phyloP scores from a whole-genome alignment of 2,329 filamentous ascomycete species.

The Penicillium paneum region DNA sequence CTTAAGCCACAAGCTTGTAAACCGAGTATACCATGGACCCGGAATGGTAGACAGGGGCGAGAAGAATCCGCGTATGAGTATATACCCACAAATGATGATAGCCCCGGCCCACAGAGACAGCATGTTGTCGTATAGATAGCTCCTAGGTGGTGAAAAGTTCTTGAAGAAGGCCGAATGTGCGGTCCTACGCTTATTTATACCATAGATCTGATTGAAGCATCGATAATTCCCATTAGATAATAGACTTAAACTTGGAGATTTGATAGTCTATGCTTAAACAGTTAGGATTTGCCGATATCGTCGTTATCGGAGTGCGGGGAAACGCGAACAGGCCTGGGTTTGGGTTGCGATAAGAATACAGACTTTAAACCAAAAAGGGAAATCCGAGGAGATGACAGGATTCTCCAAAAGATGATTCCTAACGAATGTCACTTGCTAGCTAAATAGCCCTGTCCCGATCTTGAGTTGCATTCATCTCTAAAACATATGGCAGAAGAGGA shows the following conservation, averaged over 20 bases:
- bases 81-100: constrained; percentile 11
- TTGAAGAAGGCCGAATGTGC: not conserved
- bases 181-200: constrained; percentile 6
- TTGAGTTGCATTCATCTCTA: not conserved
- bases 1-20: constrained; percentile 30
- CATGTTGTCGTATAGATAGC: constrained; percentile 6
- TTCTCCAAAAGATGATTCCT: not conserved
- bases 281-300: constrained; percentile 5
- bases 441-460: not conserved
- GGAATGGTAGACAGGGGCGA: constrained; percentile 25
- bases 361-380: constrained; percentile 10
- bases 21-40: constrained; percentile 29
- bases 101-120: constrained; percentile 15
- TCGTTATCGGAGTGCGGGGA: constrained; percentile 16
- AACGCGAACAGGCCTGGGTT: not conserved
- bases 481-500: not conserved
- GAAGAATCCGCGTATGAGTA: constrained; percentile 8
- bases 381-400: constrained; percentile 14
- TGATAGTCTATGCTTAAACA: not conserved
- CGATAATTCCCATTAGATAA: constrained; percentile 7
- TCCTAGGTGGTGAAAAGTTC: not conserved
- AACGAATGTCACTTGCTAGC: not conserved
- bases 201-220: not conserved
- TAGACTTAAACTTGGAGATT: not conserved
- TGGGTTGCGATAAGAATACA: constrained; percentile 7